Evolutionary conservation across 345 rosid genomes (phyloP).

Genomic region (Eutrema yunnanense): DNA sequence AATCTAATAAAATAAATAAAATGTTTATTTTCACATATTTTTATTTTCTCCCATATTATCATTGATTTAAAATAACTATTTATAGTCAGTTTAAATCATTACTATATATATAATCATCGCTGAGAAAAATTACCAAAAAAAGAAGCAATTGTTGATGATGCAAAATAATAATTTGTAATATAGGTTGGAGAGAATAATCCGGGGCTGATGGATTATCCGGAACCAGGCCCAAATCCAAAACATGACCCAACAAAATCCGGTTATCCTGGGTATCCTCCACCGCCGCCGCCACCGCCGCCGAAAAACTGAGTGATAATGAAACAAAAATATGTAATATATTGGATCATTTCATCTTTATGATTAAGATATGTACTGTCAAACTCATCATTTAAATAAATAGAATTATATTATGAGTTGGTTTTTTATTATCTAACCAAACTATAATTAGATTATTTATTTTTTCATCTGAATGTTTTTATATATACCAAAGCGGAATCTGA

Average conservation of each 20-base stretch:
- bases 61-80: neutral
- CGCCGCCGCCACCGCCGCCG: neutral
- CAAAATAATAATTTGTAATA: neutral
- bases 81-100: neutral
- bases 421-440: neutral
- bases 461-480: no score
- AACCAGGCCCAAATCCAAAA: neutral
- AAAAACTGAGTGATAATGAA: neutral
- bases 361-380: neutral
- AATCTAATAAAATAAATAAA: neutral
- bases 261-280: neutral
- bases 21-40: neutral
- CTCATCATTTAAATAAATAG: neutral
- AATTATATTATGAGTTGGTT: neutral
- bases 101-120: neutral
- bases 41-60: neutral
- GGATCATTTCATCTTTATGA: neutral
- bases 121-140: neutral
- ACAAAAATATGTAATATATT: neutral
- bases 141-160: neutral
- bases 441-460: no score
- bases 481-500: no score
- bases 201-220: neutral
- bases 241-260: constrained; percentile 7
- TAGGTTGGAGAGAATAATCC: neutral